A percentile compares a stretch with the other conserved stretches of the same genome.
These are phyloP conservation scores for Pseudoturritis turrita DNA, from an alignment of 345 rosid genomes.

Conservation along the genomic window DNA sequence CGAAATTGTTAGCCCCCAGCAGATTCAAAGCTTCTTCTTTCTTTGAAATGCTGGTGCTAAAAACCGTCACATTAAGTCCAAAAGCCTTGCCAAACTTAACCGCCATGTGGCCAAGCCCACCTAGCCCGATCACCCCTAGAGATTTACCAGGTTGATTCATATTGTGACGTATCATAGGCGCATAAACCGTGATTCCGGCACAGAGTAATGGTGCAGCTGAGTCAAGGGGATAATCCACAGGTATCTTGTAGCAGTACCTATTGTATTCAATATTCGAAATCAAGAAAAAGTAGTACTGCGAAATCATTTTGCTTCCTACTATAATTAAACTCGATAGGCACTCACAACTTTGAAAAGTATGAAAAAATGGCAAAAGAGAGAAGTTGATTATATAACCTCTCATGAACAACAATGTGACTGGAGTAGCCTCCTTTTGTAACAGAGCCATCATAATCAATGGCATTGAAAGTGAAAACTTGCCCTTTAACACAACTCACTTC, in stretches of 20 bases:
- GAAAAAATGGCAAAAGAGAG: neutral
- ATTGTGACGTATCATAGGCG: slow-evolving; percentile 73
- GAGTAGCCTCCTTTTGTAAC: slow-evolving; percentile 91
- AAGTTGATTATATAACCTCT: slow-evolving; percentile 43
- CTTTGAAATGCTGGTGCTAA: slow-evolving; percentile 78
- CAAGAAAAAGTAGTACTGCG: neutral
- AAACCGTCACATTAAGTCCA: slow-evolving; percentile 70
- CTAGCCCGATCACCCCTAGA: slow-evolving; percentile 80
- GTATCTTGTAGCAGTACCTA: slow-evolving; percentile 82
- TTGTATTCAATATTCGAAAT: neutral
- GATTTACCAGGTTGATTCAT: slow-evolving; percentile 87
- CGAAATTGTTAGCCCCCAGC: slow-evolving; percentile 65
- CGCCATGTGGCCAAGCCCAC: slow-evolving; percentile 97
- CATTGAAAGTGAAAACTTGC: slow-evolving; percentile 56
- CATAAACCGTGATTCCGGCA: slow-evolving; percentile 85
- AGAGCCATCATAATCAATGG: slow-evolving; percentile 64
- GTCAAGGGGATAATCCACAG: slow-evolving; percentile 58
- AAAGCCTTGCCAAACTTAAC: slow-evolving; percentile 95
- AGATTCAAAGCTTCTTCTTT: slow-evolving; percentile 70
- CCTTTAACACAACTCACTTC: slow-evolving; percentile 64
- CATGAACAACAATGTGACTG: slow-evolving; percentile 60
- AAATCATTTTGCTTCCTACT: neutral
- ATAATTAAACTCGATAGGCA: neutral
- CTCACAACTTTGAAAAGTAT: neutral
- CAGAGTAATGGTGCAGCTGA: slow-evolving; percentile 85